These are phyloP conservation scores for Talaromyces amestolkiae DNA, from an alignment of 2,329 filamentous ascomycete genomes.

Conservation along the genomic window DNA sequence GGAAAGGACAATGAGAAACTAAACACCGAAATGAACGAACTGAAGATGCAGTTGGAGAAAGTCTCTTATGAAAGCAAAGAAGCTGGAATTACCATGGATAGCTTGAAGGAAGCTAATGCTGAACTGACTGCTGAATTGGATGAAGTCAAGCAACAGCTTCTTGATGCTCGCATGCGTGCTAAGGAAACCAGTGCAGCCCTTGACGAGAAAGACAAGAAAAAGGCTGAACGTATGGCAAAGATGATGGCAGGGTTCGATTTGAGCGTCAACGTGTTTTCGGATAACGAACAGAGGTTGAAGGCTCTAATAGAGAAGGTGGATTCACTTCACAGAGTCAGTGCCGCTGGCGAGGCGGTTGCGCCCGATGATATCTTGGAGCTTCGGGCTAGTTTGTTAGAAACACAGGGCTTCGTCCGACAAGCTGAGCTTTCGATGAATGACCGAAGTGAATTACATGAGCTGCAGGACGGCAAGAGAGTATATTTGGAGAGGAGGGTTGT, in stretches of 20 bases:
- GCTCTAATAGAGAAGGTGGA: conserved; percentile 83
- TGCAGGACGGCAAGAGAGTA: conserved; percentile 61
- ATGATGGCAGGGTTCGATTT: conserved; percentile 99
- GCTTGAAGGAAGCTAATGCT: conserved; percentile 89
- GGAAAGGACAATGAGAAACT: conserved; percentile 89
- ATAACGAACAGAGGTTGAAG: conserved; percentile 82
- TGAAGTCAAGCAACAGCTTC: conserved; percentile 90
- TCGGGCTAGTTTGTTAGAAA: conserved; percentile 76
- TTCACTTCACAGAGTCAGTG: conserved; percentile 70
- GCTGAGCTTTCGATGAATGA: conserved; percentile 83
- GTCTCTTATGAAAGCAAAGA: conserved; percentile 96
- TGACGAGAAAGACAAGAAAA: conserved; percentile 97
- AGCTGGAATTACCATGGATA: conserved; percentile 95
- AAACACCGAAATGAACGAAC: conserved; percentile 80
- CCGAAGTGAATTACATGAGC: conserved; percentile 62
- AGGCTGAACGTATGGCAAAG: conserved; percentile 98
- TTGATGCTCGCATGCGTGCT: conserved; percentile 94
- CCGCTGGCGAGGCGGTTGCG: conserved; percentile 73
- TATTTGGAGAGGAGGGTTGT: conserved; percentile 76
- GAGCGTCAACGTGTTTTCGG: conserved; percentile 86
- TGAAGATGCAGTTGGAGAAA: conserved; percentile 96
- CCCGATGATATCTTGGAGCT: conserved; percentile 78
- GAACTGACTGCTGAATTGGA: conserved; percentile 91
- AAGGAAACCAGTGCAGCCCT: conserved; percentile 86
- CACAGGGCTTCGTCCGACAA: conserved; percentile 88